phyloP scores from a whole-genome alignment of 192 early-diverging fungal species.

The Umbelopsis isabellina region DNA sequence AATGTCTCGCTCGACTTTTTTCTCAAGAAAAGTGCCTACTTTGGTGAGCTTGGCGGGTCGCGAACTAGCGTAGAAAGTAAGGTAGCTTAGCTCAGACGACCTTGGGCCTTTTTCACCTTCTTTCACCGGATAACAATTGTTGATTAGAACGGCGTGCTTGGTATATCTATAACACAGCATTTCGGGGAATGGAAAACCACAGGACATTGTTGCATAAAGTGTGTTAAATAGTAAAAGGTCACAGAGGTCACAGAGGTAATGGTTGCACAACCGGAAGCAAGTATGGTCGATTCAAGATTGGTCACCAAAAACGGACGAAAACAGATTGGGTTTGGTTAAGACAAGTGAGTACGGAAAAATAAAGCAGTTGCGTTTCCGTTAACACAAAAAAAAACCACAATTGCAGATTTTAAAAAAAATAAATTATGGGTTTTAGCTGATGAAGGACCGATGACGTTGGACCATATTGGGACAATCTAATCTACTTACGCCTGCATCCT shows the following conservation, averaged over 20 bases:
- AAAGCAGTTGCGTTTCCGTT: background rate
- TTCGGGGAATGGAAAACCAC: constrained; percentile 1
- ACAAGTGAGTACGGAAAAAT: background rate
- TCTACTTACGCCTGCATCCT: constrained; percentile 17
- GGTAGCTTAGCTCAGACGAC: constrained; percentile 79
- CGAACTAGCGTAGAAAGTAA: constrained; percentile 86
- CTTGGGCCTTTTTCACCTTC: constrained; percentile 74
- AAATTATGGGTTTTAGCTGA: constrained; percentile 8
- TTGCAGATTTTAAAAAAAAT: background rate
- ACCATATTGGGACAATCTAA: background rate
- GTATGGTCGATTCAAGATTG: constrained; percentile 18
- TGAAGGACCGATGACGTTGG: constrained; percentile 6
- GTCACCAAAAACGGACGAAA: constrained; percentile 13
- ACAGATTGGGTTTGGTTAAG: background rate
- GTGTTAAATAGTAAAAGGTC: background rate
- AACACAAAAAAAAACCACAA: constrained; percentile 7
- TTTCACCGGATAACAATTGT: constrained; percentile 70
- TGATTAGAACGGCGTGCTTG: constrained; percentile 79
- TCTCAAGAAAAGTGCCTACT: constrained; percentile 82
- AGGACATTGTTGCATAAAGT: constrained; percentile 21
- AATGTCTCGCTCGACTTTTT: constrained; percentile 67
- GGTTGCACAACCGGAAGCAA: constrained; percentile 17
- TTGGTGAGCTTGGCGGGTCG: constrained; percentile 91
- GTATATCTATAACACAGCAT: constrained; percentile 54
- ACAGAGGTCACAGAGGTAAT: constrained; percentile 15